These are phyloP conservation scores for Populus deltoides DNA, from an alignment of 345 rosid genomes.

Conservation along the genomic window DNA sequence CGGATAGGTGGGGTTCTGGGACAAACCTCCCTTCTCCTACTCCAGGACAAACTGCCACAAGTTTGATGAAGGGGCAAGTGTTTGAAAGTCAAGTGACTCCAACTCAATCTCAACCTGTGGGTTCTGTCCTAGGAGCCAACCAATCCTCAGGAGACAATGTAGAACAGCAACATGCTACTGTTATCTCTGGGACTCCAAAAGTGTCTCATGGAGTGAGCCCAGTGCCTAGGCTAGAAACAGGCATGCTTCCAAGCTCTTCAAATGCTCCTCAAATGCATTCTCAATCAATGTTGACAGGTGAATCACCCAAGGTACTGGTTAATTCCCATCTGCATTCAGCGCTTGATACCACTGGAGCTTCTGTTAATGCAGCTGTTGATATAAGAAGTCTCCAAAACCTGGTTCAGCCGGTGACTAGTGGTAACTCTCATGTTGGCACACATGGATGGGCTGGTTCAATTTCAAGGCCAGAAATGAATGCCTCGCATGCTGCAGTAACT, in stretches of 20 bases:
- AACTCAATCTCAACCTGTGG: slow-evolving; percentile 39
- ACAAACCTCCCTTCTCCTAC: slow-evolving; percentile 91
- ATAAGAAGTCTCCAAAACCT: slow-evolving; percentile 47
- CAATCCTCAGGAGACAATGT: slow-evolving; percentile 26
- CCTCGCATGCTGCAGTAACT: slow-evolving; percentile 36
- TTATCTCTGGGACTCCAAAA: slow-evolving; percentile 28
- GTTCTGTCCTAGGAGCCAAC: slow-evolving; percentile 29
- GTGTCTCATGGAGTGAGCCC: slow-evolving; percentile 33
- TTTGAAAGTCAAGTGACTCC: slow-evolving; percentile 74
- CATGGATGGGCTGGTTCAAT: slow-evolving; percentile 47
- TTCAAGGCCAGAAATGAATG: slow-evolving; percentile 37
- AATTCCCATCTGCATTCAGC: slow-evolving; percentile 29
- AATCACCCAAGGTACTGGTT: slow-evolving; percentile 37
- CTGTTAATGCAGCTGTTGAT: slow-evolving; percentile 33
- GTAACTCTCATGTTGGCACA: slow-evolving; percentile 29
- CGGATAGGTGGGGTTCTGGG: slow-evolving; percentile 57
- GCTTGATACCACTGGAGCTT: slow-evolving; percentile 19
- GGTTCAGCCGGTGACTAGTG: slow-evolving; percentile 39
- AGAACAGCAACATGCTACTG: slow-evolving; percentile 30
- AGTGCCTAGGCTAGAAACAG: slow-evolving; percentile 36
- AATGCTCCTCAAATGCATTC: slow-evolving; percentile 35
- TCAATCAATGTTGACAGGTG: slow-evolving; percentile 27
- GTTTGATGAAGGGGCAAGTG: slow-evolving; percentile 37
- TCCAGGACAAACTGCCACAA: slow-evolving; percentile 54
- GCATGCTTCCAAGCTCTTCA: slow-evolving; percentile 35